These are phyloP conservation scores for Trichomonas vaginalis DNA, from an alignment of 208 protist genomes.

Conservation along the genomic window DNA sequence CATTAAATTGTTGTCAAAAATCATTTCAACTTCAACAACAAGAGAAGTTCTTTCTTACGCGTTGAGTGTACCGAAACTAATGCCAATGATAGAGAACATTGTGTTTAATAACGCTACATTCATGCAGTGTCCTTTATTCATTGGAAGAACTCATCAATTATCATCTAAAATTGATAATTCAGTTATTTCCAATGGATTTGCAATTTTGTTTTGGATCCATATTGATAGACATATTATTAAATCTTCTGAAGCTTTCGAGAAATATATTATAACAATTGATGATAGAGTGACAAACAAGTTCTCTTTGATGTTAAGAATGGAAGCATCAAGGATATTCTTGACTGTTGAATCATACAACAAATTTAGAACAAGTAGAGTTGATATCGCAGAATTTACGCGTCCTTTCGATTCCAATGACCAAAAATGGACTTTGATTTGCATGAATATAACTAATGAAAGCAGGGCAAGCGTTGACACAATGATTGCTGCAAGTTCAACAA, in stretches of 20 bases:
- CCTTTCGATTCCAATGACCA: not conserved
- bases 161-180: not conserved
- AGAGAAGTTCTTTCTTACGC: not conserved
- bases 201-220: not conserved
- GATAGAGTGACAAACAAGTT: not conserved
- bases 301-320: not conserved
- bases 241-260: not conserved
- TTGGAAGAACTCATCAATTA: not conserved
- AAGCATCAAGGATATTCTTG: not conserved
- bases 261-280: not conserved
- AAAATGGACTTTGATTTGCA: not conserved
- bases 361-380: not conserved
- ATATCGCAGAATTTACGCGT: not conserved
- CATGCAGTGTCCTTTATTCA: not conserved
- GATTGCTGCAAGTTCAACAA: not conserved
- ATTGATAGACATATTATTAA: not conserved
- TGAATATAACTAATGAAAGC: not conserved
- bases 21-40: not conserved
- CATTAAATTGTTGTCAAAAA: not conserved
- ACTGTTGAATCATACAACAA: not conserved
- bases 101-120: not conserved
- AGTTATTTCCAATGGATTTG: not conserved
- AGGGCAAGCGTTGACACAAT: not conserved
- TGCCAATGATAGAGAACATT: not conserved
- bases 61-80: not conserved